Percentiles rank a stretch among this genome's conserved stretches.
Evolutionary conservation across 1,139 yeast species (phyloP).

Genomic region (Wickerhamomyces sp.): DNA sequence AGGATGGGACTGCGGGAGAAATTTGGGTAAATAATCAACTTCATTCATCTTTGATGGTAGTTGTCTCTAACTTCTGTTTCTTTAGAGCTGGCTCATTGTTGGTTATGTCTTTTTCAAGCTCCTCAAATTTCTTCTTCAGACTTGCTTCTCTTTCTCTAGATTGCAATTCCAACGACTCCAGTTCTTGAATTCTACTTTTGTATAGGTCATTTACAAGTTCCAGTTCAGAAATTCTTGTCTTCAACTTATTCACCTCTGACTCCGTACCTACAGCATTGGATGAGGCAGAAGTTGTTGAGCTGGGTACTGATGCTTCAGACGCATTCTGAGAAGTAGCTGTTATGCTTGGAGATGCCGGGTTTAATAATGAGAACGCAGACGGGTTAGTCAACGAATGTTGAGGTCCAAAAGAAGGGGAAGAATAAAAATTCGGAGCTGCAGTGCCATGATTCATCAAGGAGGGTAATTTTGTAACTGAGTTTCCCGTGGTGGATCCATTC

Average conservation of each 20-base stretch:
- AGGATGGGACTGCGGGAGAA: no score
- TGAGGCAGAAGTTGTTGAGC: conserved; percentile 8
- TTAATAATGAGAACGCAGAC: conserved; percentile 19
- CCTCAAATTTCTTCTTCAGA: conserved; percentile 10
- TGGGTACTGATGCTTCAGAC: not conserved
- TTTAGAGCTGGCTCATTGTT: conserved; percentile 4
- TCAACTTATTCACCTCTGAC: conserved; percentile 47
- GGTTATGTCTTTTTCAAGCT: conserved; percentile 3
- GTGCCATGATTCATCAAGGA: conserved; percentile 12
- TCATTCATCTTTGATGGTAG: not conserved
- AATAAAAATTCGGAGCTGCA: conserved; percentile 17
- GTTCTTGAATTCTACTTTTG: conserved; percentile 73
- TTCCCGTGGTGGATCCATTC: conserved; percentile 2
- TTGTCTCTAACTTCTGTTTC: conserved; percentile 12
- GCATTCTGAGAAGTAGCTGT: conserved; percentile 8
- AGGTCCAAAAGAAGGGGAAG: conserved; percentile 26
- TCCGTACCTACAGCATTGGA: conserved; percentile 16
- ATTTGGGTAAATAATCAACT: not conserved
- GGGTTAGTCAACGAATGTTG: conserved; percentile 24
- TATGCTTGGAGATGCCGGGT: conserved; percentile 11
- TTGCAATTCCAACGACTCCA: conserved; percentile 67
- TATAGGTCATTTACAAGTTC: conserved; percentile 87
- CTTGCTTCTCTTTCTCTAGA: conserved; percentile 43
- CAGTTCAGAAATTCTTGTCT: conserved; percentile 80
- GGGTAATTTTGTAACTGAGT: conserved; percentile 11